Evolutionary conservation across 148 eudicot species (phyloP).

Genomic region (Limonium bicolor): DNA sequence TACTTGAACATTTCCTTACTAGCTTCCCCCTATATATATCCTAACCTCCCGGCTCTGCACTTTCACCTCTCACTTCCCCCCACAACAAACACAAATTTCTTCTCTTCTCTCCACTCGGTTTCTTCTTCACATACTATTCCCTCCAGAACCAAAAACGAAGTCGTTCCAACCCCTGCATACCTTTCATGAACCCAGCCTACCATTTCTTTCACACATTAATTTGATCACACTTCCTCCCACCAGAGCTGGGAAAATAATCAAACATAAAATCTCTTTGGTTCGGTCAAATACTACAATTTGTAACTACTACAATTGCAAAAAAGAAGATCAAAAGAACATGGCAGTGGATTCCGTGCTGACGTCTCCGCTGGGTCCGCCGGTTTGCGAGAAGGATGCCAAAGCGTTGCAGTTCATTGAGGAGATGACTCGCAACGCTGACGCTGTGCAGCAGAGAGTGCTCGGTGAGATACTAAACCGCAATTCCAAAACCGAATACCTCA

Average conservation of each 20-base stretch:
- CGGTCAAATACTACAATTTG: too few relatives aligned
- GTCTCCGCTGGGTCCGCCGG: conserved; percentile 61
- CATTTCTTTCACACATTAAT: background rate
- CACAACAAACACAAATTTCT: conserved; percentile 1
- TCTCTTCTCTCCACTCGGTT: background rate
- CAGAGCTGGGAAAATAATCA: too few relatives aligned
- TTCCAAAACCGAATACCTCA: conserved; percentile 52
- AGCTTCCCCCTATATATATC: conserved; percentile 9
- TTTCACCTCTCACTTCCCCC: background rate
- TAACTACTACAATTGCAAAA: background rate
- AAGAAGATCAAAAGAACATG: conserved; percentile 11
- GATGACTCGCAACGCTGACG: conserved; percentile 63
- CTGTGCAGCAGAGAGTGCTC: conserved; percentile 45
- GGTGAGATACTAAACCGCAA: conserved; percentile 47
- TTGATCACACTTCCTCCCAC: conserved; percentile 1
- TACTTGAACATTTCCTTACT: background rate
- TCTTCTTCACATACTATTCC: background rate
- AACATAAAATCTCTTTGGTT: too few relatives aligned
- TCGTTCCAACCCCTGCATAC: background rate
- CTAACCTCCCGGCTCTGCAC: conserved; percentile 4
- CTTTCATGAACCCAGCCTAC: background rate
- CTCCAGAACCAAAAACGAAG: background rate
- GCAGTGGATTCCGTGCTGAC: conserved; percentile 49
- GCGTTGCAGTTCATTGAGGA: conserved; percentile 69
- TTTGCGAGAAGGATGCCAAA: conserved; percentile 69